Percentiles rank a stretch among this genome's conserved stretches.
phyloP scores from a whole-genome alignment of 768 basidiomycete genomes.

The Auriculariales sp. region DNA sequence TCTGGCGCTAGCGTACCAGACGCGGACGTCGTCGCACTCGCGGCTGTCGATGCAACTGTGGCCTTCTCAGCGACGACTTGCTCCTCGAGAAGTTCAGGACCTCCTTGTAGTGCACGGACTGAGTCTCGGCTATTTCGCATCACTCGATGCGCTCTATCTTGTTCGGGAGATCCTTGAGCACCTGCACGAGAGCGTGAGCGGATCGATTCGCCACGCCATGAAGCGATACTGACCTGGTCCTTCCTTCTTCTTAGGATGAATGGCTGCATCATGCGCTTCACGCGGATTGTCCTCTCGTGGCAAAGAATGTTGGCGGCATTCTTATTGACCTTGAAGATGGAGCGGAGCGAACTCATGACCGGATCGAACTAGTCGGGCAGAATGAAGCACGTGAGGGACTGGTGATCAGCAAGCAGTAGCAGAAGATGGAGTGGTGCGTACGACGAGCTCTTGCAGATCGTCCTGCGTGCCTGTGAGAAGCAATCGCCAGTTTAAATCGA shows the following conservation, averaged over 20 bases:
- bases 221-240: conserved; percentile 85
- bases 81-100: too few relatives aligned
- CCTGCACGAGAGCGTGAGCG: too few relatives aligned
- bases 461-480: conserved; percentile 93
- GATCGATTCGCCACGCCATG: neutral
- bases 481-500: conserved; percentile 77
- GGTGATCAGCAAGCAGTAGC: conserved; percentile 2
- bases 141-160: conserved; percentile 90
- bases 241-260: conserved; percentile 96
- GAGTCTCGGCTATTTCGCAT: too few relatives aligned
- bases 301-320: conserved; percentile 81
- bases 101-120: too few relatives aligned
- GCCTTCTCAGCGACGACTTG: too few relatives aligned
- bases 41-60: too few relatives aligned
- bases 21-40: too few relatives aligned
- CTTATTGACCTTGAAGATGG: conserved; percentile 94
- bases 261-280: conserved; percentile 99
- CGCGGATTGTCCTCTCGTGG: conserved; percentile 83
- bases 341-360: conserved; percentile 59
- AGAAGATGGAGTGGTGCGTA: conserved; percentile 24
- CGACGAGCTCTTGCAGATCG: conserved; percentile 79
- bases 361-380: conserved; percentile 80
- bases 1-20: too few relatives aligned
- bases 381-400: conserved; percentile 98
- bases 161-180: conserved; percentile 81